These are phyloP conservation scores for Pseudozyma sp. DNA, from an alignment of 1,284 basidiomycete species.

Conservation along the genomic window DNA sequence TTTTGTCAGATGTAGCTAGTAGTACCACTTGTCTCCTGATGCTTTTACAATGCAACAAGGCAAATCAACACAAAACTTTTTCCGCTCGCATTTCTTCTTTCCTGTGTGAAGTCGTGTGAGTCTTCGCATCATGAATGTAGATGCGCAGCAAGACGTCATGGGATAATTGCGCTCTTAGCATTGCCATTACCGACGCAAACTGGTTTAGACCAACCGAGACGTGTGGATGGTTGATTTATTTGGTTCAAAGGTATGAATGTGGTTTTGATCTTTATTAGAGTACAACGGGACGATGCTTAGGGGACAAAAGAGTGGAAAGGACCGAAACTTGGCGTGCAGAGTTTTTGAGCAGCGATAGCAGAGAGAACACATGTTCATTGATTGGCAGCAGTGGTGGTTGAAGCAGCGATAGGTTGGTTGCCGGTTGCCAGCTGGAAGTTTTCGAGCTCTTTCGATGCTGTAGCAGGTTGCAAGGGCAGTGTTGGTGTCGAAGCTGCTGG, in stretches of 20 bases:
- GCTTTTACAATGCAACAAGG: background rate
- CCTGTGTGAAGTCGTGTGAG: background rate
- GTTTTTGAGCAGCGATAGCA: background rate
- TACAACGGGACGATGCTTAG: conserved; percentile 10
- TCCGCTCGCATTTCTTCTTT: background rate
- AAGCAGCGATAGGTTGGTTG: conserved; percentile 41
- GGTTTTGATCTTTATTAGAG: conserved; percentile 8
- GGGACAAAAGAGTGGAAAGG: background rate
- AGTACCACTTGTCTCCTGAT: conserved; percentile 26
- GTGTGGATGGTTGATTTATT: background rate
- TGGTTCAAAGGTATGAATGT: conserved; percentile 5
- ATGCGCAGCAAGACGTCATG: too few species aligned
- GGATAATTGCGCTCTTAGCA: too few species aligned
- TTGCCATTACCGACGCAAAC: too few species aligned
- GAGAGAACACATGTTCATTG: conserved; percentile 9
- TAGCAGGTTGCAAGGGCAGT: conserved; percentile 45
- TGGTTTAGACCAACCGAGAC: background rate
- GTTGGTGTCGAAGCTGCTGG: conserved; percentile 24
- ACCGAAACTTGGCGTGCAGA: background rate
- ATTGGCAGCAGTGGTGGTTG: conserved; percentile 36
- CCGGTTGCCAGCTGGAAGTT: conserved; percentile 56
- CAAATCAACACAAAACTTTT: conserved; percentile 16
- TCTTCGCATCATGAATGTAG: too few species aligned
- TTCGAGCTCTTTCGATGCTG: conserved; percentile 44
- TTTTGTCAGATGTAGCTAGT: conserved; percentile 42